Conservation (phyloP, 1,284 basidiomycete genomes). For the Blastosporella zonata region DNA sequence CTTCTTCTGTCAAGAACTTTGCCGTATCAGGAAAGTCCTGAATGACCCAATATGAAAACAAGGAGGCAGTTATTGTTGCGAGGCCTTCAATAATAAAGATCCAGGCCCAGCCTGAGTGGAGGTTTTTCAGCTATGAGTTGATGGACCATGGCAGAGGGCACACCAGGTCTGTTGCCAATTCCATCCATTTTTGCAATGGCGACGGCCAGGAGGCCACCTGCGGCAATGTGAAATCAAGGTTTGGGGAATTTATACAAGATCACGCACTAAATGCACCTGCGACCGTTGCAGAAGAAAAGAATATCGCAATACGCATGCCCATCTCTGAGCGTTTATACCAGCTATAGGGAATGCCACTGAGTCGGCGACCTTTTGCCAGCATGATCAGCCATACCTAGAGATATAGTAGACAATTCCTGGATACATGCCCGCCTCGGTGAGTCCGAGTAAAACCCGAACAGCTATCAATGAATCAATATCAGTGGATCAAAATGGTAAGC, state of each 20-base stretch:
- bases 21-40: constrained; percentile 79
- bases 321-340: constrained; percentile 64
- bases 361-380: background rate
- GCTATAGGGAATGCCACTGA: constrained; percentile 24
- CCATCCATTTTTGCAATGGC: constrained; percentile 70
- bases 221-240: constrained; percentile 1
- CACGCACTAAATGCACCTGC: constrained; percentile 65
- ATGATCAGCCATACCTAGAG: constrained; percentile 42
- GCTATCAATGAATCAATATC: constrained; percentile 27
- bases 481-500: constrained; percentile 2
- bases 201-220: constrained; percentile 60
- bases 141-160: constrained; percentile 12
- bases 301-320: constrained; percentile 56
- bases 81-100: constrained; percentile 80
- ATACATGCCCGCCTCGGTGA: constrained; percentile 52
- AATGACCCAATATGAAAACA: constrained; percentile 67
- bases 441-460: constrained; percentile 49
- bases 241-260: background rate
- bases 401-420: constrained; percentile 57
- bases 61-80: constrained; percentile 48
- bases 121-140: background rate
- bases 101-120: constrained; percentile 47
- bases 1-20: constrained; percentile 66
- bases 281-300: constrained; percentile 68
- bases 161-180: constrained; percentile 54